Evolutionary conservation across 495 filamentous ascomycete genomes (phyloP).

Genomic region (Penicillium pulvis): DNA sequence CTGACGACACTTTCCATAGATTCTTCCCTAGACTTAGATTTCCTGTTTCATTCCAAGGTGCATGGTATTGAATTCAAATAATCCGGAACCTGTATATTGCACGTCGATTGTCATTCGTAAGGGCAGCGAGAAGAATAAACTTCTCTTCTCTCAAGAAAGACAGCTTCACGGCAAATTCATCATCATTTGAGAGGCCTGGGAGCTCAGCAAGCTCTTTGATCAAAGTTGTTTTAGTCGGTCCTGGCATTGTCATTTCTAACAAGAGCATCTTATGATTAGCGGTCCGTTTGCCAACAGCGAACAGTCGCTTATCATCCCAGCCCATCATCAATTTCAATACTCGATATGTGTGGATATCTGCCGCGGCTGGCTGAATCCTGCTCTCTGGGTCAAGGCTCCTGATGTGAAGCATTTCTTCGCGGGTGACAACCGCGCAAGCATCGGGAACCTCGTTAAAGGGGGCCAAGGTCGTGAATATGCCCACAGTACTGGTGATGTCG

Average conservation of each 20-base stretch:
- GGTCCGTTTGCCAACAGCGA: conserved; percentile 27
- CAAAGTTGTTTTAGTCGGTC: neutral
- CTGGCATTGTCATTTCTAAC: conserved; percentile 27
- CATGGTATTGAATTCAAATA: neutral
- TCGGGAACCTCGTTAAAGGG: conserved; percentile 18
- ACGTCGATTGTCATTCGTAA: conserved; percentile 12
- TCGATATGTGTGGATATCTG: conserved; percentile 28
- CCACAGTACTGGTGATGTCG: neutral
- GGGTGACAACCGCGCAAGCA: conserved; percentile 30
- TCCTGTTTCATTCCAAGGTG: neutral
- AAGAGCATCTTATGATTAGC: conserved; percentile 26
- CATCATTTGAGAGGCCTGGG: conserved; percentile 23
- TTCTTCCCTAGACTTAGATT: neutral
- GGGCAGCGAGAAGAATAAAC: conserved; percentile 17
- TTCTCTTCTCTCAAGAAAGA: conserved; percentile 2
- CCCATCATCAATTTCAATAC: conserved; percentile 32
- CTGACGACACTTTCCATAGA: no score
- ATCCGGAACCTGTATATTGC: conserved; percentile 14
- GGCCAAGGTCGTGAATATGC: conserved; percentile 34
- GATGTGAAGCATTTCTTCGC: conserved; percentile 30
- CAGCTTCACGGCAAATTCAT: conserved; percentile 23
- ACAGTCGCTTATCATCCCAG: conserved; percentile 21
- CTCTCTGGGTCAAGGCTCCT: conserved; percentile 15
- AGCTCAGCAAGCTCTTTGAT: conserved; percentile 23
- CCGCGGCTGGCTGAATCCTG: conserved; percentile 11